Percentiles rank a stretch among this genome's conserved stretches.
phyloP scores from a whole-genome alignment of 768 basidiomycete genomes.

The Suillus alpinus region DNA sequence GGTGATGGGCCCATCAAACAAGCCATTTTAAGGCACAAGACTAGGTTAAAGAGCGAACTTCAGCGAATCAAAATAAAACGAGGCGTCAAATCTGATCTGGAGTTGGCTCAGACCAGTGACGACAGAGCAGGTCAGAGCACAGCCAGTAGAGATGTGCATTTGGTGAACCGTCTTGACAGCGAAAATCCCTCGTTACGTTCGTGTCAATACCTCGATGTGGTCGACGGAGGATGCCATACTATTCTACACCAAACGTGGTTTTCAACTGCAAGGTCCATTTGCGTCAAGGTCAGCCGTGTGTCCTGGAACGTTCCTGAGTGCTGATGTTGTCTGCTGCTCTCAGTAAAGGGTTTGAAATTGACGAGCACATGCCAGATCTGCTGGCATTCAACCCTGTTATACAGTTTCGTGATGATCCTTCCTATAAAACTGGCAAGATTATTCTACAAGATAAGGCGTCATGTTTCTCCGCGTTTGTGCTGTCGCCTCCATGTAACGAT shows the following conservation, averaged over 20 bases:
- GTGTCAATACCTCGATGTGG: constrained; percentile 76
- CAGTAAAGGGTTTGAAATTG: constrained; percentile 66
- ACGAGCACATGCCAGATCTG: constrained; percentile 80
- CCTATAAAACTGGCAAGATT: constrained; percentile 75
- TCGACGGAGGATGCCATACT: constrained; percentile 61
- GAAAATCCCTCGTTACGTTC: constrained; percentile 78
- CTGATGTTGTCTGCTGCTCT: constrained; percentile 6
- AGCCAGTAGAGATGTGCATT: neutral
- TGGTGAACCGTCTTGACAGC: constrained; percentile 35
- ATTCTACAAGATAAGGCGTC: constrained; percentile 98
- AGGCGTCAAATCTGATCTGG: constrained; percentile 60
- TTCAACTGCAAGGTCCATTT: constrained; percentile 48
- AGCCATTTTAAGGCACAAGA: constrained; percentile 84
- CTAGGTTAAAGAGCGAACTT: constrained; percentile 82
- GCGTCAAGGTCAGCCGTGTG: constrained; percentile 44
- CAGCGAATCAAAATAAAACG: constrained; percentile 78
- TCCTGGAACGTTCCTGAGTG: neutral
- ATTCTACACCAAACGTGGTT: constrained; percentile 56
- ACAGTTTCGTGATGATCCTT: constrained; percentile 66
- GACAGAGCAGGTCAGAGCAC: constrained; percentile 54
- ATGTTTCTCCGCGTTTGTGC: constrained; percentile 88
- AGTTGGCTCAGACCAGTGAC: constrained; percentile 62
- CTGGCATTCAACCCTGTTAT: constrained; percentile 69
- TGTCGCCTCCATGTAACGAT: constrained; percentile 64
- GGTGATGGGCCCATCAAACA: constrained; percentile 90